These are phyloP conservation scores for Magnusiomyces suaveolens DNA, from an alignment of 1,139 yeast species.

Conservation along the genomic window DNA sequence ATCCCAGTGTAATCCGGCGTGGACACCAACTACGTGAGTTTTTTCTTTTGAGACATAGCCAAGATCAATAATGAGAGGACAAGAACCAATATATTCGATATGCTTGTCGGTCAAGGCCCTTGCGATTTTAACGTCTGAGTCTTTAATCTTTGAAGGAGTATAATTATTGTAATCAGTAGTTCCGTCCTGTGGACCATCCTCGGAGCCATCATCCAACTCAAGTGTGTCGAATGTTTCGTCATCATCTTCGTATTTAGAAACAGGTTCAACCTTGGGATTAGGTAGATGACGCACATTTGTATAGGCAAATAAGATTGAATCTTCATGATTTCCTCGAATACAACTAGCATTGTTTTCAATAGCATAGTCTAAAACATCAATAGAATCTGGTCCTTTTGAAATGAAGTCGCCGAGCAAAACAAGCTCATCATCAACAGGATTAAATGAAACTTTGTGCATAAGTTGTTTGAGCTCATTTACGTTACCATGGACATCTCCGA, in stretches of 20 bases:
- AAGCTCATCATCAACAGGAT: slow-evolving; percentile 45
- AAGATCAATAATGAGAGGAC: slow-evolving; percentile 54
- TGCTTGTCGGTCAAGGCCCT: slow-evolving; percentile 51
- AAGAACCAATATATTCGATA: slow-evolving; percentile 45
- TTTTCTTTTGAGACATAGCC: slow-evolving; percentile 49
- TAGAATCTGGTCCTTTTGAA: slow-evolving; percentile 73
- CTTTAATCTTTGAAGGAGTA: not conserved
- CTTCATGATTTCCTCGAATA: slow-evolving; percentile 84
- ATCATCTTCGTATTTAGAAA: slow-evolving; percentile 4
- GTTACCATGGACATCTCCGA: slow-evolving; percentile 90
- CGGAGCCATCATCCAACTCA: slow-evolving; percentile 7
- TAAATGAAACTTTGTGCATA: slow-evolving; percentile 38
- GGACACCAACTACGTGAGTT: slow-evolving; percentile 56
- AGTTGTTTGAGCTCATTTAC: slow-evolving; percentile 45
- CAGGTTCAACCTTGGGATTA: slow-evolving; percentile 23
- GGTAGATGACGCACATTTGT: slow-evolving; percentile 47
- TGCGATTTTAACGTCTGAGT: slow-evolving; percentile 49
- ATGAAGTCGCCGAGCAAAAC: slow-evolving; percentile 76
- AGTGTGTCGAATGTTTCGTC: not conserved
- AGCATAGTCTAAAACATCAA: slow-evolving; percentile 58
- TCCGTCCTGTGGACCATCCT: slow-evolving; percentile 16
- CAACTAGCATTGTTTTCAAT: slow-evolving; percentile 49
- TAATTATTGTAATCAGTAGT: slow-evolving; percentile 8
- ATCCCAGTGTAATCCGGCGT: slow-evolving; percentile 69
- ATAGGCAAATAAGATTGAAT: slow-evolving; percentile 51